Percentiles rank a stretch among this genome's conserved stretches.
Conservation (phyloP, 257 asterid genomes). For the Dorcoceras hygrometricum region DNA sequence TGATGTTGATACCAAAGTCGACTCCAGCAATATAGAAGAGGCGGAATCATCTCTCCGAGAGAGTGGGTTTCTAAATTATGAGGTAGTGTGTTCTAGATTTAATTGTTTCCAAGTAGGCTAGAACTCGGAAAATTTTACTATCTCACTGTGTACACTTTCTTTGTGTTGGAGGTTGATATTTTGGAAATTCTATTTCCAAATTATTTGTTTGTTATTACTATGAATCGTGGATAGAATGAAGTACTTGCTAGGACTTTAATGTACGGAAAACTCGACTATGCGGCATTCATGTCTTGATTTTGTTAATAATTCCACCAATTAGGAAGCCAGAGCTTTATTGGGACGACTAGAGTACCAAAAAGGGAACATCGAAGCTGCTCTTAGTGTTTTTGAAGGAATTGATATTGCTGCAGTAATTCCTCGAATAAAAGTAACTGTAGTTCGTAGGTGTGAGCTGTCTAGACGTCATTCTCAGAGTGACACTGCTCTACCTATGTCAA, state of each 20-base stretch:
- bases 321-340: conserved; percentile 96
- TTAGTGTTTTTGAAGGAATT: conserved; percentile 86
- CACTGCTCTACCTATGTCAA: conserved; percentile 63
- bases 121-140: background rate
- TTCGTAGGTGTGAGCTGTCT: conserved; percentile 54
- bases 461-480: conserved; percentile 78
- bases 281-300: background rate
- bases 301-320: conserved; percentile 13
- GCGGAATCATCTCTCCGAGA: conserved; percentile 93
- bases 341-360: conserved; percentile 95
- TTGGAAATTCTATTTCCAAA: background rate
- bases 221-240: background rate
- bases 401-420: conserved; percentile 75
- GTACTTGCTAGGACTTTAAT: background rate
- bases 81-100: conserved; percentile 45
- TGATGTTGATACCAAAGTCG: conserved; percentile 57
- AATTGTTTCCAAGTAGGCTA: background rate
- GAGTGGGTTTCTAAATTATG: conserved; percentile 83
- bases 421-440: conserved; percentile 54
- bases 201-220: background rate
- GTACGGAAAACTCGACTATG: no score
- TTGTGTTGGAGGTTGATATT: background rate
- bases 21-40: conserved; percentile 84
- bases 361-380: conserved; percentile 87
- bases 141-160: background rate